These are phyloP conservation scores for Drechslerella stenobrocha DNA, from an alignment of 2,329 filamentous ascomycete genomes.

Conservation along the genomic window DNA sequence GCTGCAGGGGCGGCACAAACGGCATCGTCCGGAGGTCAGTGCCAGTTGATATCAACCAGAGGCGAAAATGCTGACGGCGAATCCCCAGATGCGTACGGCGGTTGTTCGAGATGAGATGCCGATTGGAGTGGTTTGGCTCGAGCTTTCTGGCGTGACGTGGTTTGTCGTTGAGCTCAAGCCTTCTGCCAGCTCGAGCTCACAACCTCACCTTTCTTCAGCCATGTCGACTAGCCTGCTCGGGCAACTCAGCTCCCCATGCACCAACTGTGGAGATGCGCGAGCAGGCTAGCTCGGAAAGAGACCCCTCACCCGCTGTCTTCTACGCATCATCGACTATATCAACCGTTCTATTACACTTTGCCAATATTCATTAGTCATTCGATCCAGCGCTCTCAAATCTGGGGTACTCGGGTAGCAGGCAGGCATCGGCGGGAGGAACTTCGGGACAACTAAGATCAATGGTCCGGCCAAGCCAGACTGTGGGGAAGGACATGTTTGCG, in stretches of 20 bases:
- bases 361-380: conserved; percentile 26
- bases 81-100: too few relatives aligned
- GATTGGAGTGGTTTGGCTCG: background rate
- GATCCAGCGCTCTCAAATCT: conserved; percentile 32
- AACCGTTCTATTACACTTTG: conserved; percentile 29
- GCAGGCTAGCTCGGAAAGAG: background rate
- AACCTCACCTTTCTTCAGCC: background rate
- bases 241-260: conserved; percentile 15
- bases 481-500: background rate
- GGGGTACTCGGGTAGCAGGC: conserved; percentile 27
- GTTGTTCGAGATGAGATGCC: too few relatives aligned
- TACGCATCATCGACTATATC: conserved; percentile 19
- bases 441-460: background rate
- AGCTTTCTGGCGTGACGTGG: background rate
- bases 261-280: conserved; percentile 13
- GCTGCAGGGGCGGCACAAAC: conserved; percentile 14
- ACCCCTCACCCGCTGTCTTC: conserved; percentile 2
- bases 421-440: background rate
- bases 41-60: conserved; percentile 15
- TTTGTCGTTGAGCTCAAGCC: background rate
- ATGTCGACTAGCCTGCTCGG: conserved; percentile 17
- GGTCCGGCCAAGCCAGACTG: background rate
- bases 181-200: background rate
- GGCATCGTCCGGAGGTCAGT: conserved; percentile 22
- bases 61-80: too few relatives aligned